Evolutionary conservation across 2,329 filamentous ascomycete species (phyloP), one percentile per base, ranked within the genome.

Genomic region (Cucurbitaria berberidis): DNA sequence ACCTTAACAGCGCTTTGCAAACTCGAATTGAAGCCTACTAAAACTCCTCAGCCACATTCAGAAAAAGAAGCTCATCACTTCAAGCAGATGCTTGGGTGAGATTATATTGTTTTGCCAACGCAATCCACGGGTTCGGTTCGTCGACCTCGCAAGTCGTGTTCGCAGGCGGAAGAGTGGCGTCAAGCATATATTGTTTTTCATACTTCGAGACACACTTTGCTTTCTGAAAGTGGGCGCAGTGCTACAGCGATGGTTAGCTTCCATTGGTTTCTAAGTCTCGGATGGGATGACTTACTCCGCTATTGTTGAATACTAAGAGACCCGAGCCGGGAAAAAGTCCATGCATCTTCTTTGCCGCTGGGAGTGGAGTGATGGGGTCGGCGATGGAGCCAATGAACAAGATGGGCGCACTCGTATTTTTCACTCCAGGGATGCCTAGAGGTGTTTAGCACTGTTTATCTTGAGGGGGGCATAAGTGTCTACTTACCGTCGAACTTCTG

Each of bases 311-410:
- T 5, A 81, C 63, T 7, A 81, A 63, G 3, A 69, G 64, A 2
- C 71, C 76, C 1, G 77, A 78, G 5, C 76, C 69, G 48, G 80
- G 79, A 1, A 68, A 63, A 11, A 53, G 49, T 0, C 64, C 60
- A 54, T 74, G 70, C 48, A 66, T 68, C 36, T 52, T 57, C 4
- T 78, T 77, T 22, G 78, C 75, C 35, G 65, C 55, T 0, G 82
- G 30, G 8, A 62, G 47, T 2, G 83, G 83, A 0, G 83, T 86
- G 1, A 86, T 80, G 0, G 85, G 84, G 53, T 86, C 84, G 21
- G 80, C 43, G 11, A 50, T 39, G 8, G 46, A 36, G 19, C 44
- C 56, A 3, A 64, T 40, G 19, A 56, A 60, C 1, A 64, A 16
- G 8, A 62, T 58, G 6, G 61, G 59, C 15, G 52, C 48, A 11